A percentile compares a stretch with the other conserved stretches of the same genome.
Conservation (phyloP, 2,329 filamentous ascomycete species). For the Alternaria tenuissima region DNA sequence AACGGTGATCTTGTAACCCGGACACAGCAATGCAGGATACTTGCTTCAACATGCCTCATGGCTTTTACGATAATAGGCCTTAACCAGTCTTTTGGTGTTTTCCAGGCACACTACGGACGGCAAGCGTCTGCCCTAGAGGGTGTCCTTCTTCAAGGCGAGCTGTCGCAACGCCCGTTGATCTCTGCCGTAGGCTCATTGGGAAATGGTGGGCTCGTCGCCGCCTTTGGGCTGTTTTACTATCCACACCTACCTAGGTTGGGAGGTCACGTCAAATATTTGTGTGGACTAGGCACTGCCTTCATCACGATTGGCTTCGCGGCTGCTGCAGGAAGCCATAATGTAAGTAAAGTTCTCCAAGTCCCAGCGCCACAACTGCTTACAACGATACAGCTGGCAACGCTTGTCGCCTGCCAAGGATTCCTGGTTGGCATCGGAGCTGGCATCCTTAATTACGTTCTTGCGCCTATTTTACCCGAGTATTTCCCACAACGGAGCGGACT, state of each 20-base stretch:
- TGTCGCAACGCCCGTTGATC: conserved; percentile 21
- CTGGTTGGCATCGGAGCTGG: conserved; percentile 56
- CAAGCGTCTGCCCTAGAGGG: conserved; percentile 19
- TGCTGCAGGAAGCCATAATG: conserved; percentile 25
- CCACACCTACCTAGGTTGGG: conserved; percentile 29
- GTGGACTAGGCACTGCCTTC: conserved; percentile 21
- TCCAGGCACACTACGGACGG: conserved; percentile 35
- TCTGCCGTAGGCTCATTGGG: conserved; percentile 30
- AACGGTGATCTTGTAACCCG: conserved; percentile 19
- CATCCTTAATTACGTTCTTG: conserved; percentile 55
- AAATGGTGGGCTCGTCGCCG: conserved; percentile 29
- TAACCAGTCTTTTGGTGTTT: conserved; percentile 28
- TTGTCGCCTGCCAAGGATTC: conserved; percentile 56
- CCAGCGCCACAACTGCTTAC: conserved; percentile 7
- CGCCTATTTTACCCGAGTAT: conserved; percentile 60
- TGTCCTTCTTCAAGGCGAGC: conserved; percentile 19
- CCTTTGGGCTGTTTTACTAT: conserved; percentile 29
- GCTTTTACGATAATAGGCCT: conserved; percentile 27
- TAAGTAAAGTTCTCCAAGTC: conserved; percentile 10
- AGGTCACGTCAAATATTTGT: conserved; percentile 24
- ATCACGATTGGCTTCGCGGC: conserved; percentile 24
- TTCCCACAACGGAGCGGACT: conserved; percentile 57
- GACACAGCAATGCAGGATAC: conserved; percentile 24
- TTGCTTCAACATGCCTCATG: conserved; percentile 22
- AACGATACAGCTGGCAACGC: conserved; percentile 46